phyloP scores from a whole-genome alignment of 768 basidiomycete genomes.

The Austroboletus festivus region DNA sequence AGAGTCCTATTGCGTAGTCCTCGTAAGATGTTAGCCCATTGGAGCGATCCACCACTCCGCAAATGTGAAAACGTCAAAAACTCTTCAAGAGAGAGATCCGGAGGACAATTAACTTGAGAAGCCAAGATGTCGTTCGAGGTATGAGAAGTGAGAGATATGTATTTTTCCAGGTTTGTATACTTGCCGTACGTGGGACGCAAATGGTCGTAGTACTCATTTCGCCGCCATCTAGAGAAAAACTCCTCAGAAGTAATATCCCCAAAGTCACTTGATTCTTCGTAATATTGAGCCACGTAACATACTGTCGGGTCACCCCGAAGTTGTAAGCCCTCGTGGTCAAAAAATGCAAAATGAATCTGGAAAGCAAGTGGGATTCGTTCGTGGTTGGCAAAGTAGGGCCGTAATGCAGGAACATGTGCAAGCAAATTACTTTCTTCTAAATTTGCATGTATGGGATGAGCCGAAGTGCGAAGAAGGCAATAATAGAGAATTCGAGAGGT shows the following conservation, averaged over 20 bases:
- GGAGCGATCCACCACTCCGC: not conserved
- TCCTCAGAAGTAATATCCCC: not conserved
- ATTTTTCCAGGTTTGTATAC: not conserved
- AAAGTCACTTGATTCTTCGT: too few species aligned
- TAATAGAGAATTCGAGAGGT: constrained; percentile 35
- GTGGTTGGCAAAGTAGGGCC: not conserved
- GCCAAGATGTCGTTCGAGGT: not conserved
- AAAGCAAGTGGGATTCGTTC: not conserved
- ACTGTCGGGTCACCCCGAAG: not conserved
- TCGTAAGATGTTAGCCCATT: not conserved
- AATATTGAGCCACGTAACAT: not conserved
- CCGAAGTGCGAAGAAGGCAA: not conserved
- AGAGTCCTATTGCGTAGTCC: not conserved
- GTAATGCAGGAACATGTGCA: constrained; percentile 26
- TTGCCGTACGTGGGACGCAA: not conserved
- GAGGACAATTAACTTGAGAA: not conserved
- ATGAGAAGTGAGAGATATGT: not conserved
- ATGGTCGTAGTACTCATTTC: not conserved
- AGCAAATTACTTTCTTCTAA: not conserved
- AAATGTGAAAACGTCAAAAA: not conserved
- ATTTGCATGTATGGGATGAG: not conserved
- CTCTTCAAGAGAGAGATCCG: not conserved
- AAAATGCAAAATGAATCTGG: not conserved
- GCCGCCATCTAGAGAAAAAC: not conserved
- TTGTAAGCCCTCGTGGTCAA: not conserved